These are phyloP conservation scores for Pseudogymnoascus verrucosus DNA, from an alignment of 2,329 filamentous ascomycete genomes.

Conservation along the genomic window DNA sequence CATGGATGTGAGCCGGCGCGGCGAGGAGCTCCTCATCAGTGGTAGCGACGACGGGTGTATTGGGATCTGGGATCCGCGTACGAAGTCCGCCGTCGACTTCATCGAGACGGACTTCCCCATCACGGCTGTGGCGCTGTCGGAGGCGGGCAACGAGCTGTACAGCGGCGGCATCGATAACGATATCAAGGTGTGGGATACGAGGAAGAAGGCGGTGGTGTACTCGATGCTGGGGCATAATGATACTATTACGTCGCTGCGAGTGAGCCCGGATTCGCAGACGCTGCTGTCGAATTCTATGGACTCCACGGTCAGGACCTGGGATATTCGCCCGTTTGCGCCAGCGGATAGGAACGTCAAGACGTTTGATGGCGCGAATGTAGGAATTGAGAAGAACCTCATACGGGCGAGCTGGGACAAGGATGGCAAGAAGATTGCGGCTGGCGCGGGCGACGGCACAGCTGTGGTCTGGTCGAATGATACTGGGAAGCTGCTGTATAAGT, in stretches of 20 bases:
- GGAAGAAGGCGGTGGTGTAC: conserved; percentile 84
- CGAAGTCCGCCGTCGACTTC: conserved; percentile 80
- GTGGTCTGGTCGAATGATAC: conserved; percentile 83
- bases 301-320: conserved; percentile 89
- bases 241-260: conserved; percentile 78
- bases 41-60: conserved; percentile 91
- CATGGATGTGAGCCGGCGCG: conserved; percentile 78
- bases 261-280: conserved; percentile 90
- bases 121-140: conserved; percentile 82
- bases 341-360: conserved; percentile 76
- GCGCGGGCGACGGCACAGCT: conserved; percentile 82
- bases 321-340: conserved; percentile 89
- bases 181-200: conserved; percentile 93
- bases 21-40: conserved; percentile 83
- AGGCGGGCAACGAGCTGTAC: conserved; percentile 92
- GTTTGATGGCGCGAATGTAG: conserved; percentile 83
- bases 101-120: conserved; percentile 89
- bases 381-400: conserved; percentile 85
- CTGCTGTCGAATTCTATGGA: conserved; percentile 91
- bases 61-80: conserved; percentile 90
- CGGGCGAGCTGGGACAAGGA: conserved; percentile 82
- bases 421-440: conserved; percentile 80
- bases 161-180: conserved; percentile 94
- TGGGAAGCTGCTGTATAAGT: conserved; percentile 88
- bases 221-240: conserved; percentile 84